Percentiles rank a stretch among this genome's conserved stretches.
phyloP scores from a whole-genome alignment of 2,329 filamentous ascomycete genomes.

The Eutypella sp. region DNA sequence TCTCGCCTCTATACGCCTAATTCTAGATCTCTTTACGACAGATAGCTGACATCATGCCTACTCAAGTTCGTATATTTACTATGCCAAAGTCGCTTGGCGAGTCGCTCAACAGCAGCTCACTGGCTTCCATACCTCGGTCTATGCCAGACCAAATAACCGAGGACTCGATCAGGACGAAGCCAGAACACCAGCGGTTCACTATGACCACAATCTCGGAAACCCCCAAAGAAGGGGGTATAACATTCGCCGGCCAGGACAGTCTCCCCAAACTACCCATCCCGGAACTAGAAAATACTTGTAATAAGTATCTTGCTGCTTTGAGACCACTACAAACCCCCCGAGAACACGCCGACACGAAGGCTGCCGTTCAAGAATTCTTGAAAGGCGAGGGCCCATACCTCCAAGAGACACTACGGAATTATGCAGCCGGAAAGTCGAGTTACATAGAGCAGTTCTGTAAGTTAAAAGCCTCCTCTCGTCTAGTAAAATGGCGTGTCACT shows the following conservation, averaged over 20 bases:
- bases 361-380: constrained; percentile 79
- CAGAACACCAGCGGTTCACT: constrained; percentile 25
- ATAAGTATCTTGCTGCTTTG: constrained; percentile 74
- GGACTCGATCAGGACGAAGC: constrained; percentile 21
- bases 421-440: constrained; percentile 84
- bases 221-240: constrained; percentile 65
- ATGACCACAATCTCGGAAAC: constrained; percentile 35
- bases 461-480: constrained; percentile 28
- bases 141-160: constrained; percentile 27
- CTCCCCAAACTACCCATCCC: constrained; percentile 92
- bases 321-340: constrained; percentile 74
- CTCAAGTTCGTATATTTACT: constrained; percentile 65
- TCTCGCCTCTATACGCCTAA: constrained; percentile 72
- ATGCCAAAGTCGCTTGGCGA: constrained; percentile 69
- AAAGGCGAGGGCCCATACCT: constrained; percentile 74
- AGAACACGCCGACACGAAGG: constrained; percentile 77
- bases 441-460: constrained; percentile 99
- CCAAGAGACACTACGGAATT: constrained; percentile 84
- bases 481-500: not conserved
- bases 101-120: constrained; percentile 50
- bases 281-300: constrained; percentile 71
- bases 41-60: constrained; percentile 51
- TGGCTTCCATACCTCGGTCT: constrained; percentile 35
- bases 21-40: constrained; percentile 22
- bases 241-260: constrained; percentile 82